Evolutionary conservation across 2,329 filamentous ascomycete species (phyloP), one percentile per base, ranked within the genome.

Genomic region (Chaetomium olivaceum): DNA sequence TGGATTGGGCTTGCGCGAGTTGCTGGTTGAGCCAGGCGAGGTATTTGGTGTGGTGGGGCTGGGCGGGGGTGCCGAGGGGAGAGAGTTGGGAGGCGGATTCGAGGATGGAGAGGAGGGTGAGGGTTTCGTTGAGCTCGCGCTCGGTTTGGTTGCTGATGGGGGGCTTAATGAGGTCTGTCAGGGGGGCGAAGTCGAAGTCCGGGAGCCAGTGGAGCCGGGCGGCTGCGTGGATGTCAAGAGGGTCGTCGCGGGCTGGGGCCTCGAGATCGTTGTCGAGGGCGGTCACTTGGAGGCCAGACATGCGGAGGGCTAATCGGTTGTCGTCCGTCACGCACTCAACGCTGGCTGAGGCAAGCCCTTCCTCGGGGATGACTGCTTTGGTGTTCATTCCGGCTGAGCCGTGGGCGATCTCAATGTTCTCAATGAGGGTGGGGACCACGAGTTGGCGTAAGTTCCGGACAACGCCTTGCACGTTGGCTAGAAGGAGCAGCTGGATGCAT

Each of bases 101-200:
- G 52, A 62, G 60, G 52, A 62, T 62, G 60, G 51, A 56, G 19
- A 62, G 60, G 7, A 62, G 39, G 23, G 52, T 33, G 8, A 62
- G 19, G 8, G 2, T n/a, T 27, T 62, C 60, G 12, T 16, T 19
- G 16, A 62, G 60, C 8, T 46, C 25, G 19, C 51, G 60, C 11
- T 50, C 50, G 36, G 51, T 36, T 6, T 5, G 5, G 27, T 48
- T 19, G 51, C 4, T 5, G 5, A 4, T 1, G 5, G 43, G 51
- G 5, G 52, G 39, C 9, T 43, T 50, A 27, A 62, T 33, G 25
- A 62, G 59, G n/a, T 14, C 9, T 2, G n/a, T 14, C 5, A 29
- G 16, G n/a, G 52, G 21, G 1, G 52, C 29, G 8, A 57, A 57
- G 61, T 62, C 52, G 14, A 62, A 51, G 61, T 62, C 61, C 3